phyloP scores from a whole-genome alignment of 2,329 filamentous ascomycete species.

The Neonectria sp. region DNA sequence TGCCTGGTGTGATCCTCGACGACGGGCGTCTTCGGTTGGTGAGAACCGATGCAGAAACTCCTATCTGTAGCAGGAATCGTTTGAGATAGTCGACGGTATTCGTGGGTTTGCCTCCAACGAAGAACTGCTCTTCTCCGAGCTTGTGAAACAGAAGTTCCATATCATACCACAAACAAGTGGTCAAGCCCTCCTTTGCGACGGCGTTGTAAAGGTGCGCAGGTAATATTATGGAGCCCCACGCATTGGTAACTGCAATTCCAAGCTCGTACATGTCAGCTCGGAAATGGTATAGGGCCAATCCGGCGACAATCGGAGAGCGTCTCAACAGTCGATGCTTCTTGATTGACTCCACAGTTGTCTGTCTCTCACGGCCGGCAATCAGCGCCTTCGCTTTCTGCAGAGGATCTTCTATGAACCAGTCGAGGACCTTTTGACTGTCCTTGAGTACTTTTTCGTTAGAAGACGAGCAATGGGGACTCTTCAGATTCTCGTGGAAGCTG shows the following conservation, averaged over 20 bases:
- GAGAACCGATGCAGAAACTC: slow-evolving; percentile 47
- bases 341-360: not conserved
- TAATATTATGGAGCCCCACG: slow-evolving; percentile 57
- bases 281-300: slow-evolving; percentile 55
- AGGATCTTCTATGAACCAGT: slow-evolving; percentile 20
- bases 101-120: slow-evolving; percentile 54
- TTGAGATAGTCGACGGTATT: slow-evolving; percentile 52
- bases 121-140: slow-evolving; percentile 53
- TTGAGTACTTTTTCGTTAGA: slow-evolving; percentile 41
- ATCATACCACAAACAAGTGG: slow-evolving; percentile 54
- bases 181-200: slow-evolving; percentile 47
- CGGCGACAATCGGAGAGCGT: slow-evolving; percentile 56
- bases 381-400: slow-evolving; percentile 15
- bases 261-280: slow-evolving; percentile 51
- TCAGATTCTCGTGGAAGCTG: slow-evolving; percentile 50
- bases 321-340: slow-evolving; percentile 50
- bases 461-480: slow-evolving; percentile 49
- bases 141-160: slow-evolving; percentile 54
- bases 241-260: slow-evolving; percentile 52
- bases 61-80: slow-evolving; percentile 57
- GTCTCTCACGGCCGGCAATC: not conserved
- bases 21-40: not conserved
- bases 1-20: not conserved
- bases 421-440: not conserved
- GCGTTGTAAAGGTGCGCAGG: slow-evolving; percentile 61